Conservation (phyloP, 331 rosid species). For the Prunus yedoensis region DNA sequence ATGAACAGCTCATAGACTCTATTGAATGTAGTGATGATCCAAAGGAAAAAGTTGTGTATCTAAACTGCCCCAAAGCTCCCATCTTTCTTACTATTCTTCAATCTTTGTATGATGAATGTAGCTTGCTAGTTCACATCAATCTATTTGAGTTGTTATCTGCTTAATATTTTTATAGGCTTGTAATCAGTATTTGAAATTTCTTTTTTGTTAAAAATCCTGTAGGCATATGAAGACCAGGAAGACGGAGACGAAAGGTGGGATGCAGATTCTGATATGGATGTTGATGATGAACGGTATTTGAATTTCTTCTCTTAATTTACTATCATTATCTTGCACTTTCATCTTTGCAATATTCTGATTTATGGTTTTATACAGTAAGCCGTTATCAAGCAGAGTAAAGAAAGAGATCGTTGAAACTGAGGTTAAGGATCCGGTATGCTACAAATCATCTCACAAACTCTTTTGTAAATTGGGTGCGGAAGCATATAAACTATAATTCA, state of each 20-base stretch:
- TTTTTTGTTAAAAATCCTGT: conserved; percentile 15
- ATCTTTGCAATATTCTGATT: conserved; percentile 18
- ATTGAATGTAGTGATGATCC: background rate
- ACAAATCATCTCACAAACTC: background rate
- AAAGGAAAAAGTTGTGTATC: background rate
- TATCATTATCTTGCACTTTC: conserved; percentile 15
- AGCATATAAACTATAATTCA: background rate
- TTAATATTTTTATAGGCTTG: background rate
- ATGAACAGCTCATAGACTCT: background rate
- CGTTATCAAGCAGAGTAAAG: conserved; percentile 66
- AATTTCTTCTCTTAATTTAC: conserved; percentile 8
- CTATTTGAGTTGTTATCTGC: background rate
- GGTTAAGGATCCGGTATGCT: conserved; percentile 66
- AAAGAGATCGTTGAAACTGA: conserved; percentile 67
- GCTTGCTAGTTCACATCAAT: background rate
- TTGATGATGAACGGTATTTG: conserved; percentile 66
- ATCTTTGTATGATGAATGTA: background rate
- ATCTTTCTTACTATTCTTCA: background rate
- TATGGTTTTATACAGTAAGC: conserved; percentile 41
- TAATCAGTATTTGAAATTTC: background rate
- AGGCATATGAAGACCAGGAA: conserved; percentile 81
- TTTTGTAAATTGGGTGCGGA: background rate
- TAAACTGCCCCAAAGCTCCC: background rate
- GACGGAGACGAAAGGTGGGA: conserved; percentile 66
- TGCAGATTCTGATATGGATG: conserved; percentile 74